Conservation (phyloP, 306 rosid genomes). For the Bauhinia variegata region DNA sequence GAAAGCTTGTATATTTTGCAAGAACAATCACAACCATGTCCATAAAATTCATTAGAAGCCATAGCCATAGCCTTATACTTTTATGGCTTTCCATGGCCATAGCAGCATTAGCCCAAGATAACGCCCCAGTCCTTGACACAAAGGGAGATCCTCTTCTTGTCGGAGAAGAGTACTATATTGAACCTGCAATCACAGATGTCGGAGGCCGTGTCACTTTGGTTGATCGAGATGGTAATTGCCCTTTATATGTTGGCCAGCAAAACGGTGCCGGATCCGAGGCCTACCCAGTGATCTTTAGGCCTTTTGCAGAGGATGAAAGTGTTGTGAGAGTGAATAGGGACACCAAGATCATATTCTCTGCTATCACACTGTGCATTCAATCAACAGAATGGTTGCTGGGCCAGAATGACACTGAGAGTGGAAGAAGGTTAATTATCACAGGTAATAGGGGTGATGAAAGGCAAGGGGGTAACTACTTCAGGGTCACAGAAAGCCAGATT, state of each 20-base stretch:
- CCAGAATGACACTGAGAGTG: too few relatives aligned
- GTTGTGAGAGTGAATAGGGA: slow-evolving; percentile 29
- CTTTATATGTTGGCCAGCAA: slow-evolving; percentile 37
- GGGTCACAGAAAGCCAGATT: too few relatives aligned
- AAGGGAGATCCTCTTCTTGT: slow-evolving; percentile 35
- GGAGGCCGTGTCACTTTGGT: slow-evolving; percentile 51
- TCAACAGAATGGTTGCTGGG: slow-evolving; percentile 5
- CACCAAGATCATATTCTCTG: slow-evolving; percentile 34
- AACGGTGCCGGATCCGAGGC: slow-evolving; percentile 22
- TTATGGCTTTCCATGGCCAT: slow-evolving; percentile 32
- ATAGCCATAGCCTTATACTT: not conserved
- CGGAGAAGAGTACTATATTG: slow-evolving; percentile 43
- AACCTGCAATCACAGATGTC: slow-evolving; percentile 38
- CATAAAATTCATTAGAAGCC: slow-evolving; percentile 2
- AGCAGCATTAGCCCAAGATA: slow-evolving; percentile 10
- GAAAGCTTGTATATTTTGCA: too few relatives aligned
- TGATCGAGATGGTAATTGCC: slow-evolving; percentile 22
- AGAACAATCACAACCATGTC: too few relatives aligned
- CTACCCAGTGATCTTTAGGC: slow-evolving; percentile 35
- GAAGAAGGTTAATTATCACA: too few relatives aligned
- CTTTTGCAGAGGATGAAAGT: slow-evolving; percentile 26
- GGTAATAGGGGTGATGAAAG: too few relatives aligned
- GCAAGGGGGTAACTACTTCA: too few relatives aligned
- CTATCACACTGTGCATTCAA: slow-evolving; percentile 12
- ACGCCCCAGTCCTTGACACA: slow-evolving; percentile 39